phyloP scores from a whole-genome alignment of 2,329 filamentous ascomycete species.

The Alternaria sp. region DNA sequence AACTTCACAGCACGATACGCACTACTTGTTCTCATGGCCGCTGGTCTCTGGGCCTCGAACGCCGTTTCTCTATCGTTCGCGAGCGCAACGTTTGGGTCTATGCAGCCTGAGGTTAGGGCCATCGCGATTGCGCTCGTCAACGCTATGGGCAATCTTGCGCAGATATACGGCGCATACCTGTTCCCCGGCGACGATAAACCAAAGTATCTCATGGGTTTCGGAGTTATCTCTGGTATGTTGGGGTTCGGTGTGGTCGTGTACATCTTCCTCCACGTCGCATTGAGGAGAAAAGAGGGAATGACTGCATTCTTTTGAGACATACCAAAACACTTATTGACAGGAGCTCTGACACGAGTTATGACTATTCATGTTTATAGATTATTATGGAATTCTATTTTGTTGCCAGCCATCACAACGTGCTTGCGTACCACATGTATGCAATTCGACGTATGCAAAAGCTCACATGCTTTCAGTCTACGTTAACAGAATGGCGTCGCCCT shows the following conservation, averaged over 20 bases:
- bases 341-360: not conserved
- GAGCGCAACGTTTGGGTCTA: constrained; percentile 60
- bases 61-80: constrained; percentile 62
- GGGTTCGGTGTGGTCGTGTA: constrained; percentile 43
- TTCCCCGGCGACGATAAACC: constrained; percentile 61
- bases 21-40: constrained; percentile 65
- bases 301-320: constrained; percentile 9
- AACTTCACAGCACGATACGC: constrained; percentile 64
- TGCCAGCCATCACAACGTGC: not conserved
- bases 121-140: constrained; percentile 64
- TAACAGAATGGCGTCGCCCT: not conserved
- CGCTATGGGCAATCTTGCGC: constrained; percentile 63
- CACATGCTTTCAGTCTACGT: not conserved
- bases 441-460: not conserved
- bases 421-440: not conserved
- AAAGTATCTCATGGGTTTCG: constrained; percentile 52
- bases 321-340: not conserved
- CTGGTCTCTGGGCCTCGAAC: constrained; percentile 64
- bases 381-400: not conserved
- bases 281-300: constrained; percentile 37
- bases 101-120: constrained; percentile 61
- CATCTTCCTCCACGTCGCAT: constrained; percentile 39
- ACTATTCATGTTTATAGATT: not conserved
- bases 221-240: constrained; percentile 36
- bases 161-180: constrained; percentile 64